Conservation (phyloP, 139 green algal genomes). For the Raphidocelis subcapitata region DNA sequence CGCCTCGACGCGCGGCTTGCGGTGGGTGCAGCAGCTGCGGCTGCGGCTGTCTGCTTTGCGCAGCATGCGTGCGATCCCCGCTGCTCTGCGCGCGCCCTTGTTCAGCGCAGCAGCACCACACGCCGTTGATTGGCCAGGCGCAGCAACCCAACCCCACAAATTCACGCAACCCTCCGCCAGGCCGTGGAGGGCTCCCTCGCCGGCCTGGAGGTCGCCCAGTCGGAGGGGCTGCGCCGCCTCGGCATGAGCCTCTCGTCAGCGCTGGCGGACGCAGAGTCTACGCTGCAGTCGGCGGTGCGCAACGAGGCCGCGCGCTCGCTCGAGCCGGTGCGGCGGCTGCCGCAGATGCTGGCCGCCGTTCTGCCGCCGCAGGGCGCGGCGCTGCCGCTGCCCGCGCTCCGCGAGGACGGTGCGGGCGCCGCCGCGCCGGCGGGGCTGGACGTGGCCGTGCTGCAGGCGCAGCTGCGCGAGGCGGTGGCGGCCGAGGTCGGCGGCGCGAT, state of each 20-base stretch:
- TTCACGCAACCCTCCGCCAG: slow-evolving; percentile 22
- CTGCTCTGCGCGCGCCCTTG: too few species aligned
- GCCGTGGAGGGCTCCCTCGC: slow-evolving; percentile 52
- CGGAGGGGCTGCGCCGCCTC: slow-evolving; percentile 45
- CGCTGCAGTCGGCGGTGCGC: slow-evolving; percentile 44
- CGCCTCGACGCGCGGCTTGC: slow-evolving; percentile 44
- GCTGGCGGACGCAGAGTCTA: slow-evolving; percentile 49
- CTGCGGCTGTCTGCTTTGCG: too few species aligned
- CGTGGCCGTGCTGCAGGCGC: background rate
- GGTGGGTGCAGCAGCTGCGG: slow-evolving; percentile 21
- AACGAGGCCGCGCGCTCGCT: slow-evolving; percentile 40
- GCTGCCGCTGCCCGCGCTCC: background rate
- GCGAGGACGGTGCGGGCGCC: background rate
- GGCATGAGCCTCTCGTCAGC: slow-evolving; percentile 34
- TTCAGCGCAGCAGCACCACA: too few species aligned
- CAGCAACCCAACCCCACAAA: too few species aligned
- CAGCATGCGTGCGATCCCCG: too few species aligned
- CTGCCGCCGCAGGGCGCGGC: slow-evolving; percentile 19
- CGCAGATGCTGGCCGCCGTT: slow-evolving; percentile 40
- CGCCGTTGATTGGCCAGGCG: too few species aligned
- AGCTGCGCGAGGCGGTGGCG: slow-evolving; percentile 24
- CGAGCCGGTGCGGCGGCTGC: slow-evolving; percentile 32
- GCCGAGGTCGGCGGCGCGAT: slow-evolving; percentile 33
- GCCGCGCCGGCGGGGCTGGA: background rate
- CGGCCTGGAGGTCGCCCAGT: slow-evolving; percentile 51